Evolutionary conservation across 805 yeast species (phyloP).

Genomic region (Starmerella asiatica): DNA sequence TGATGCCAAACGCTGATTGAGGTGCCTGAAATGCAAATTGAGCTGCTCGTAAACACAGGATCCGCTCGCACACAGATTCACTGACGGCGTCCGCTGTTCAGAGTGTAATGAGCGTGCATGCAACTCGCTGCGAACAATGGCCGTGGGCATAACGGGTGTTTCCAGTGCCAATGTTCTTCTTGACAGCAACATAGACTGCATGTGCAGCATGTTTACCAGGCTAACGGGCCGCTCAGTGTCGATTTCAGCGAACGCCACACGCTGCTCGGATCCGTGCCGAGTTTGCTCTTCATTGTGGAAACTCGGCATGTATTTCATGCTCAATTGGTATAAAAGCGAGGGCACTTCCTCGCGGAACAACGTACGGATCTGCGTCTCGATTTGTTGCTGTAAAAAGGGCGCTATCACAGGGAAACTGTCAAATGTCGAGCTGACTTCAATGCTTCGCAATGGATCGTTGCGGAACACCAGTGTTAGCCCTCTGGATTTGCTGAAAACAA

Average conservation of each 20-base stretch:
- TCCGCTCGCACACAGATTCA: slow-evolving; percentile 4
- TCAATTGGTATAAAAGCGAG: slow-evolving; percentile 59
- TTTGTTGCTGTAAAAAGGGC: slow-evolving; percentile 66
- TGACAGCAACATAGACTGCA: slow-evolving; percentile 55
- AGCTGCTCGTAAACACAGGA: slow-evolving; percentile 19
- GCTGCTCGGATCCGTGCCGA: slow-evolving; percentile 22
- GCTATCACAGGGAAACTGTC: slow-evolving; percentile 75
- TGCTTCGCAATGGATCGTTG: slow-evolving; percentile 76
- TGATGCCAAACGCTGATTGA: slow-evolving; percentile 7
- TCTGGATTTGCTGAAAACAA: slow-evolving; percentile 67
- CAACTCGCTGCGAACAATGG: slow-evolving; percentile 44
- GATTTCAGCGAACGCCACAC: slow-evolving; percentile 36
- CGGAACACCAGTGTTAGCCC: slow-evolving; percentile 79
- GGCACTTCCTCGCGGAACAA: slow-evolving; percentile 77
- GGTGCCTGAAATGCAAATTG: slow-evolving; percentile 14
- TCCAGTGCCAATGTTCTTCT: slow-evolving; percentile 69
- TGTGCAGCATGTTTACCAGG: slow-evolving; percentile 51
- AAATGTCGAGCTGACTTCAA: slow-evolving; percentile 73
- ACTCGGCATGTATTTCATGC: slow-evolving; percentile 48
- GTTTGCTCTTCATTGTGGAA: slow-evolving; percentile 20
- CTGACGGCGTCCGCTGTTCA: slow-evolving; percentile 2
- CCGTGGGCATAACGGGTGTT: slow-evolving; percentile 44
- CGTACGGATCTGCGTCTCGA: slow-evolving; percentile 66
- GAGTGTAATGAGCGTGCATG: slow-evolving; percentile 18
- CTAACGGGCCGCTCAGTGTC: slow-evolving; percentile 52